Evolutionary conservation across 2,329 filamentous ascomycete genomes (phyloP), one percentile per base, ranked within the genome.

Genomic region (Aureobasidium sp.): DNA sequence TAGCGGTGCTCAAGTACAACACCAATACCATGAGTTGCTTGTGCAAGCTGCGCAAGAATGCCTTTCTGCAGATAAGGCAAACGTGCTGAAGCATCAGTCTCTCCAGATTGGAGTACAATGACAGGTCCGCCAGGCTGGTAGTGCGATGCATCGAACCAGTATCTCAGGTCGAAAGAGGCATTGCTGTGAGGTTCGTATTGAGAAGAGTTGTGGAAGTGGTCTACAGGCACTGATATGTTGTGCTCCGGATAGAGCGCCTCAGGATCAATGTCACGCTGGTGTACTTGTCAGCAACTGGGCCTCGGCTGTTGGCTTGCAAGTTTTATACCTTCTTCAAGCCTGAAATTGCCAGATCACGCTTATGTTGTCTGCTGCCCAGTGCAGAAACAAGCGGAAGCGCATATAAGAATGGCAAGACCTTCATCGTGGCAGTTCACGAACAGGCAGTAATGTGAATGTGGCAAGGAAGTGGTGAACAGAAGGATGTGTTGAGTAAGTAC

Each of bases 1-100:
- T 95, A 96, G 34, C 91, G 84, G 70, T 96, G 91, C 76, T 96
- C 91, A 2, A 96, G 81, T 51, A 96, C 83, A 2, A 96, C 87
- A 3, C 87, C 90, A 29, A 96, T 76, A 1, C 91, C 91, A 62
- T 85, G 78, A 0, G 88, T 90, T 0, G 87, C 87, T 67, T 87
- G 77, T 3, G 87, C 82, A 20, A 96, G 79, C 66, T 90, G 82
- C 39, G 85, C 80, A 26, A 90, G 79, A 58, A 96, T 87, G 58
- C 91, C 91, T 71, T 94, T 89, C 67, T 91, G 84, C 10, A 96
- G 76, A 70, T 83, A 93, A 0, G 82, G 81, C 20, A 95, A 76
- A 15, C 90, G 81, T 36, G 72, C 83, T n/a, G 72, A 75, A 9
- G 81, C 88, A 63, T 77, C 76, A 0, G 85, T 87, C 76, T 95